Conservation (phyloP, 306 rosid species). For the Inga leiocalycina region DNA sequence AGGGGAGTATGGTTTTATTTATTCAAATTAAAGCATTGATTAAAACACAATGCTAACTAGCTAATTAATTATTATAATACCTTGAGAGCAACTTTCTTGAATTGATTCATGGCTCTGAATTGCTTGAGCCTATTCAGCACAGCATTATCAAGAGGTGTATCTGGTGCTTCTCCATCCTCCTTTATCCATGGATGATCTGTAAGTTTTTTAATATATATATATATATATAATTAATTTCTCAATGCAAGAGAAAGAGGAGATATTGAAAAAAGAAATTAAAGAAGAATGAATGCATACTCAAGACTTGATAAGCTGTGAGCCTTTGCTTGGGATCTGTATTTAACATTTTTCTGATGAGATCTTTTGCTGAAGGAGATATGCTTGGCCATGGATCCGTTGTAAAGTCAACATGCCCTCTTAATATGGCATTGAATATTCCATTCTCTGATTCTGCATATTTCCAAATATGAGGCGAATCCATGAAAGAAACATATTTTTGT, state of each 20-base stretch:
- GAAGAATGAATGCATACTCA: slow-evolving; percentile 51
- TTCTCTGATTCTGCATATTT: slow-evolving; percentile 78
- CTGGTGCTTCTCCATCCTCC: slow-evolving; percentile 99
- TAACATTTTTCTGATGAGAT: slow-evolving; percentile 95
- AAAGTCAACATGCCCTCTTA: slow-evolving; percentile 78
- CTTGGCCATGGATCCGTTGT: slow-evolving; percentile 95
- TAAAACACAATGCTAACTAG: not conserved
- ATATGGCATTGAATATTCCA: slow-evolving; percentile 90
- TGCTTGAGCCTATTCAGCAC: slow-evolving; percentile 93
- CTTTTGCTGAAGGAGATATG: slow-evolving; percentile 83
- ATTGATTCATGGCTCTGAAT: slow-evolving; percentile 94
- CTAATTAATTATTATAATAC: slow-evolving; percentile 35
- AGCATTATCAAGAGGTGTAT: slow-evolving; percentile 92
- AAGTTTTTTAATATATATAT: not conserved
- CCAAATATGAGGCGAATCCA: not conserved
- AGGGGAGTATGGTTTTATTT: not conserved
- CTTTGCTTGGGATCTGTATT: slow-evolving; percentile 81
- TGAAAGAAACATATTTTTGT: not conserved
- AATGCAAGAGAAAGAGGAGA: not conserved
- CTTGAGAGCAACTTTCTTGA: slow-evolving; percentile 94
- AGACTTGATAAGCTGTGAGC: slow-evolving; percentile 82
- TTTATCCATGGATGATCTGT: slow-evolving; percentile 95
- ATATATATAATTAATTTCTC: not conserved
- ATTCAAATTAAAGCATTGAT: not conserved
- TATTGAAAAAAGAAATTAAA: not conserved